Percentiles rank a stretch among this genome's conserved stretches.
Conservation (phyloP, 495 filamentous ascomycete genomes). For the Opeltia flavorubescens region DNA sequence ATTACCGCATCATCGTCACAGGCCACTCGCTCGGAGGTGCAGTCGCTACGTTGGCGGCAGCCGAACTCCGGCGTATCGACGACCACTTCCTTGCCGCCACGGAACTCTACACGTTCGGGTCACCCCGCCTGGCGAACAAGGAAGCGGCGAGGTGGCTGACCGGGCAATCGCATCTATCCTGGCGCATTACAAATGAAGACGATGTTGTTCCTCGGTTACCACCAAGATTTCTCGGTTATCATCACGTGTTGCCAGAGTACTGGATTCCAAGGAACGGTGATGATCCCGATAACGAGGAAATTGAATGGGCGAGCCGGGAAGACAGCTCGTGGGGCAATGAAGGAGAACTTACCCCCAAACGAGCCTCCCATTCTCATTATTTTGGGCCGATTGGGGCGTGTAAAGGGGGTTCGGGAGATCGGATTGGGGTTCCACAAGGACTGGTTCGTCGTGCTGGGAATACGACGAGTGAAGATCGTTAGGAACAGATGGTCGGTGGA, state of each 20-base stretch:
- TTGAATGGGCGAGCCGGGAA: background rate
- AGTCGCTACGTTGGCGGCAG: slow-evolving; percentile 43
- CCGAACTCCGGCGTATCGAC: slow-evolving; percentile 37
- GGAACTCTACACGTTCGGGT: slow-evolving; percentile 44
- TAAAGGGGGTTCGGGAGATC: too few relatives aligned
- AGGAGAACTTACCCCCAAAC: background rate
- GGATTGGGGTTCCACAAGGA: too few relatives aligned
- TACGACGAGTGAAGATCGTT: too few relatives aligned
- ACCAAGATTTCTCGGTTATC: slow-evolving; percentile 34
- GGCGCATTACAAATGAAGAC: slow-evolving; percentile 49
- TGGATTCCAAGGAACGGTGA: slow-evolving; percentile 29
- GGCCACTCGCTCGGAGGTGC: slow-evolving; percentile 60
- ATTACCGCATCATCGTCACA: slow-evolving; percentile 40
- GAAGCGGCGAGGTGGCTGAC: slow-evolving; percentile 40
- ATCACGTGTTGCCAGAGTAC: slow-evolving; percentile 53
- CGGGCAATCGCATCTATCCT: slow-evolving; percentile 14
- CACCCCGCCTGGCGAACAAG: slow-evolving; percentile 49
- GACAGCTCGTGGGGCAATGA: slow-evolving; percentile 3
- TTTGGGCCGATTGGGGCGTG: slow-evolving; percentile 4
- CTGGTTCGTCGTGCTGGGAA: too few relatives aligned
- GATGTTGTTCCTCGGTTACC: slow-evolving; percentile 53
- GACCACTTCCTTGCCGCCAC: slow-evolving; percentile 1
- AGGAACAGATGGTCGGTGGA: too few relatives aligned
- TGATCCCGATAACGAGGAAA: background rate
- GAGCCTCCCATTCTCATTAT: slow-evolving; percentile 3